Base-by-base conservation (phyloP, 441 rosid genomes). In the Melastoma candidum region DNA sequence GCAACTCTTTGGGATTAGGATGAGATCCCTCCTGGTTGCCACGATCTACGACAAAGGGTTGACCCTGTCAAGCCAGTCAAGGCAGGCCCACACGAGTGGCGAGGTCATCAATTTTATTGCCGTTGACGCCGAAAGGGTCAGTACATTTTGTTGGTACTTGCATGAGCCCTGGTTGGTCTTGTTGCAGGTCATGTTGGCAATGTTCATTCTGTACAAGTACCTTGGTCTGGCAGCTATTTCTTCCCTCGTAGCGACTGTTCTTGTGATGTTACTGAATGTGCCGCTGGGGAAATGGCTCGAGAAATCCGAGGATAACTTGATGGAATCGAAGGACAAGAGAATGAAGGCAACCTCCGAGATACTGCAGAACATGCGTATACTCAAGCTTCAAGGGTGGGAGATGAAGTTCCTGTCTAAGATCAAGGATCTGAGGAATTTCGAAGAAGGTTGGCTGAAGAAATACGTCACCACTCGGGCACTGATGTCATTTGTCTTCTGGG, bases 81-180 rank as follows among this genome's bases (percentile, higher is more conserved):
- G 67, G 63, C 85, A 69, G 52, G 74, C 76, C 8, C 83, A 74
- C 10, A 72, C 74, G 13, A 79, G 76, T 27, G 87, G 87, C 11
- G 87, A 81, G 64, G 78, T 84, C 46, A 77, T 84, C 58, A 84
- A 84, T 58, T 63, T 73, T 50, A 79, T 84, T 76, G 57, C 85
- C 0, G 82, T 84, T 24, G 92, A 81, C 72, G 85, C 92, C 2
- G 83, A 69, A 57, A 68, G 87, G 66, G n/a, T 84, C 7, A 82
- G 67, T 29, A 67, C 64, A 24, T 84, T 74, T 36, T 10, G 71
- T 52, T 70, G 77, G 80, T 71, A 68, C 51, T 48, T 84, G 71
- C 82, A 84, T 25, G 79, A 84, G 14, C 66, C 67, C 0, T 84
- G 87, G 92, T 26, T 75, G 65, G 65, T 72, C 7, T 6, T 74